Evolutionary conservation across 441 rosid genomes (phyloP), one percentile per base, ranked within the genome.

Genomic region (Arabidopsis hybrid): DNA sequence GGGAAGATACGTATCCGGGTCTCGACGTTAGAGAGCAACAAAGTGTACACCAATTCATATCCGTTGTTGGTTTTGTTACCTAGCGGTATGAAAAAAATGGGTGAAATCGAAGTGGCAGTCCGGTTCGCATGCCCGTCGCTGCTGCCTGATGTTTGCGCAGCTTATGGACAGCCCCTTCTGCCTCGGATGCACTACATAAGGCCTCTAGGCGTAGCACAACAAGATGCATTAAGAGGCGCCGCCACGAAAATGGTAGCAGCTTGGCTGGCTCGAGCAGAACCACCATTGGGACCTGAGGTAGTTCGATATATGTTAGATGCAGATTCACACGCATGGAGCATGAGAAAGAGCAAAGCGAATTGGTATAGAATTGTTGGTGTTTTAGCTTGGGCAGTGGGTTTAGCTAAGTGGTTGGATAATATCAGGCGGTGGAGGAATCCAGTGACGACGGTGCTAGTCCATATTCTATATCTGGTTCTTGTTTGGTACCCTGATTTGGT

Each of bases 401-500:
- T 94, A 81, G 97, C 97, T 0, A 92, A 84, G 72, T 94, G 99
- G 99, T 71, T 92, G 69, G 88, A 92, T 47, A 83, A 83, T 45
- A 84, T 94, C 17, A 67, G 94, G 8, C 59, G 93, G 71, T 94
- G 99, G 99, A 89, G 88, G 78, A 94, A 87, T 72, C 84, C 93
- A 1, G 85, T 89, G 45, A 92, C 99, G 0, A 92, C 99, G 0
- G 85, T 90, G 4, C 67, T 94, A 73, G 91, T 94, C 65, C 99
- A 94, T 57, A 36, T 92, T 35, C 70, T 94, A 16, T 94, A 90
- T 18, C 68, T 94, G 62, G 97, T 94, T 5, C 94, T 94, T 10
- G 99, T 94, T 32, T 94, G 99, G 97, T 94, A 84, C 75, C 97
- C 97, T 52, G 97, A 94, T 78, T 80, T 94, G 80, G 78, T 88